Conservation (phyloP, 2,329 filamentous ascomycete species). For the Cladophialophora chaetospira region DNA sequence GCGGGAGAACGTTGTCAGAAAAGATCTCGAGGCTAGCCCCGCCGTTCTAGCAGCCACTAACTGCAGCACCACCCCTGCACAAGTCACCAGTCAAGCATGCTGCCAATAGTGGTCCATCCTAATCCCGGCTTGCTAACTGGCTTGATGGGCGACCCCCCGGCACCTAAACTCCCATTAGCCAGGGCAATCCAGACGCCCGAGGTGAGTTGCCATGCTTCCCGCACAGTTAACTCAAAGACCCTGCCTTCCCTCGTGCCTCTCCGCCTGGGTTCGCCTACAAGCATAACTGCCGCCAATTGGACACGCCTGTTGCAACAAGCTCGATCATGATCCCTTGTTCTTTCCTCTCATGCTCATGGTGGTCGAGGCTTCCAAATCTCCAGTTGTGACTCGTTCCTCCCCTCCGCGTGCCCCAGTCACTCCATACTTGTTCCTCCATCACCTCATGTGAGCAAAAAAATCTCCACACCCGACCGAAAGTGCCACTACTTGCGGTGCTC, state of each 20-base stretch:
- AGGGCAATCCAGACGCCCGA: neutral
- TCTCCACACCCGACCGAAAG: conserved; percentile 5
- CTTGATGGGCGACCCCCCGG: conserved; percentile 6
- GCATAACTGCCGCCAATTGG: neutral
- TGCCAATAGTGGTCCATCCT: conserved; percentile 2
- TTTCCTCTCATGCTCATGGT: neutral
- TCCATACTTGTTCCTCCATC: conserved; percentile 1
- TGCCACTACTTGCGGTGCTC: neutral
- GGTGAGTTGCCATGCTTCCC: neutral
- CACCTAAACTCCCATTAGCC: conserved; percentile 5
- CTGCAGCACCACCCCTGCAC: neutral
- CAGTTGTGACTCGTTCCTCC: conserved; percentile 3
- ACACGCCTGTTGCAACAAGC: neutral
- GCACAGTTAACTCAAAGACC: neutral
- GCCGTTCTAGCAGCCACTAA: neutral
- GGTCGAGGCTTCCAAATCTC: neutral
- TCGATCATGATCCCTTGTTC: neutral
- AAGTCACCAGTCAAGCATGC: neutral
- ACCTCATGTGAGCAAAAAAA: conserved; percentile 19
- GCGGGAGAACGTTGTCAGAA: conserved; percentile 2
- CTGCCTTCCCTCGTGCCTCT: neutral
- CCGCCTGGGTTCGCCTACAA: neutral
- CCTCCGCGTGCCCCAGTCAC: neutral
- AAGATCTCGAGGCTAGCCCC: neutral
- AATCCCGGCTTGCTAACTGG: conserved; percentile 10